Percentiles rank a stretch among this genome's conserved stretches.
Evolutionary conservation across 192 early-diverging fungal species (phyloP).

Genomic region (Funneliformis geosporum): DNA sequence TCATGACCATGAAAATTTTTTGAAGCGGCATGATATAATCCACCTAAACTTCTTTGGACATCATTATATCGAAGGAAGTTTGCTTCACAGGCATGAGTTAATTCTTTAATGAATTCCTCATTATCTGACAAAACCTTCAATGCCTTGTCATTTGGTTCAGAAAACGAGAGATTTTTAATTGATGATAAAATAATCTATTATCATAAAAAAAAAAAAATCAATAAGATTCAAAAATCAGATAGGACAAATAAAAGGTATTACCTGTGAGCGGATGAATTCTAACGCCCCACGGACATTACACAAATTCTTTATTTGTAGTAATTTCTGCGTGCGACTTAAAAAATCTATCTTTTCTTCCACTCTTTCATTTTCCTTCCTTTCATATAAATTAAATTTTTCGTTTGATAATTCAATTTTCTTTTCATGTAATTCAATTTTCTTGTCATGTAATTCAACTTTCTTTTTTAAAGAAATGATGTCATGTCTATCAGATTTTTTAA

Average conservation of each 20-base stretch:
- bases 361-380: not conserved
- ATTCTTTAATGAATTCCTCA: not conserved
- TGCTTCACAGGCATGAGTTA: not conserved
- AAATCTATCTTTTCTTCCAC: not conserved
- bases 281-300: not conserved
- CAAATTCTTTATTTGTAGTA: not conserved
- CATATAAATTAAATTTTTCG: not conserved
- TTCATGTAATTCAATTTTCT: too few relatives aligned
- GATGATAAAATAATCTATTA: too few relatives aligned
- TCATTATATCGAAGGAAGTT: conserved; percentile 1
- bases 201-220: not conserved
- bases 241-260: not conserved
- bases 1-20: conserved; percentile 20
- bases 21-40: not conserved
- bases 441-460: not conserved
- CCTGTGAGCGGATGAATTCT: conserved; percentile 3
- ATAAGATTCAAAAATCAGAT: not conserved
- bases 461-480: not conserved
- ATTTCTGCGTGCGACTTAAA: not conserved
- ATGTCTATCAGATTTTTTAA: not conserved
- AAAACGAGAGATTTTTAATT: not conserved
- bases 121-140: not conserved
- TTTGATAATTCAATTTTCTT: not conserved
- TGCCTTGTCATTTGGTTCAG: not conserved
- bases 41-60: conserved; percentile 14